A percentile compares a stretch with the other conserved stretches of the same genome.
Evolutionary conservation across 2,329 filamentous ascomycete genomes (phyloP).

Genomic region (Ophiocordyceps unilateralis): DNA sequence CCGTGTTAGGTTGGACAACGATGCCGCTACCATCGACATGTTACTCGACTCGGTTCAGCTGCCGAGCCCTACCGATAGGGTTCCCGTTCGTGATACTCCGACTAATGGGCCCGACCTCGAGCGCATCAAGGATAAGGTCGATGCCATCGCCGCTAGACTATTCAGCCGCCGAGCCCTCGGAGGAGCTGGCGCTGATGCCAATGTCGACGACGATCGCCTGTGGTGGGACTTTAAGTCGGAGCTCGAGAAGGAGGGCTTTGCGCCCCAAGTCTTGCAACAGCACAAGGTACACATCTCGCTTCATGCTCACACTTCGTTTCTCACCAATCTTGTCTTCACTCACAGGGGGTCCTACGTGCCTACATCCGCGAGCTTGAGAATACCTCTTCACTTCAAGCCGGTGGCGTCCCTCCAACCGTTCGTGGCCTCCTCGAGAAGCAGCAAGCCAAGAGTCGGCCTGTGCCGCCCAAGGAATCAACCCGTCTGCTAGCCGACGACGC

Average conservation of each 20-base stretch:
- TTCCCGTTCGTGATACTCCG: constrained; percentile 15
- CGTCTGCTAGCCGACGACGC: constrained; percentile 19
- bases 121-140: constrained; percentile 41
- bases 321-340: not conserved
- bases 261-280: constrained; percentile 32
- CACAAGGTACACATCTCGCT: constrained; percentile 36
- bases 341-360: constrained; percentile 38
- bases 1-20: constrained; percentile 28
- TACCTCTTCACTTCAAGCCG: constrained; percentile 22
- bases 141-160: constrained; percentile 35
- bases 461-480: constrained; percentile 6
- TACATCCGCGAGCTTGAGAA: constrained; percentile 44
- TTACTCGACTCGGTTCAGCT: constrained; percentile 42
- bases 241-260: constrained; percentile 40
- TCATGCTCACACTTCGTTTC: not conserved
- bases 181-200: constrained; percentile 18
- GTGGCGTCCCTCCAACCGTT: constrained; percentile 28
- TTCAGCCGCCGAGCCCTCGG: constrained; percentile 27
- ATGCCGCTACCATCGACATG: constrained; percentile 34
- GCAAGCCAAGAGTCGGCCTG: constrained; percentile 8
- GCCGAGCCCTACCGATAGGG: constrained; percentile 23
- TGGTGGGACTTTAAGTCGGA: constrained; percentile 43
- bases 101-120: constrained; percentile 27
- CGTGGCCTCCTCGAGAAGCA: constrained; percentile 34
- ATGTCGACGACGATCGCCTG: constrained; percentile 30